Conservation (phyloP, 208 protist species). For the Acanthamoeba rhysodes region DNA sequence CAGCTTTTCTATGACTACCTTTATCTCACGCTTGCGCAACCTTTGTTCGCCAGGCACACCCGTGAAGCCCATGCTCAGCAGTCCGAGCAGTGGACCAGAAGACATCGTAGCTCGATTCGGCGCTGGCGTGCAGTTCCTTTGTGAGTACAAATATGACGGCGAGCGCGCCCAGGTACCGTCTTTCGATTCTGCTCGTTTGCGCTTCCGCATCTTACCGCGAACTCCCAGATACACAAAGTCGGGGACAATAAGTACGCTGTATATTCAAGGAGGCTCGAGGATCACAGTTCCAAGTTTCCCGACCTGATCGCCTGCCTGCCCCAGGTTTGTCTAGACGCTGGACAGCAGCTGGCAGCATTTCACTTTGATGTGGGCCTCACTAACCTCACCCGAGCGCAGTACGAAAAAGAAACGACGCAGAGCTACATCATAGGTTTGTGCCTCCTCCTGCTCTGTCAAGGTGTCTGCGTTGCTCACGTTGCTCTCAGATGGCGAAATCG, state of each 20-base stretch:
- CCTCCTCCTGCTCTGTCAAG: slow-evolving; percentile 92
- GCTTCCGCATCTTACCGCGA: neutral
- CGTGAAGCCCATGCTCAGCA: slow-evolving; percentile 47
- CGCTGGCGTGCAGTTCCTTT: slow-evolving; percentile 17
- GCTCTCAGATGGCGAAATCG: slow-evolving; percentile 96
- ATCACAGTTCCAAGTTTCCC: slow-evolving; percentile 98
- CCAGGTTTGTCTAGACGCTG: neutral
- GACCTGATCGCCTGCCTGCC: slow-evolving; percentile 94
- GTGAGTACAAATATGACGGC: slow-evolving; percentile 70
- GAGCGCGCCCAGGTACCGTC: slow-evolving; percentile 8
- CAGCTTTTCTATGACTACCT: neutral
- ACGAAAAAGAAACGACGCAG: neutral
- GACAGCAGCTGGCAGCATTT: neutral
- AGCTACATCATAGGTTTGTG: slow-evolving; percentile 83
- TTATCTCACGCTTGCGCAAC: neutral
- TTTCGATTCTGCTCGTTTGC: neutral
- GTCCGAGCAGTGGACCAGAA: slow-evolving; percentile 30
- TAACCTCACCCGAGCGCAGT: slow-evolving; percentile 39
- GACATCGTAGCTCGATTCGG: slow-evolving; percentile 41
- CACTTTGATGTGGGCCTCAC: neutral
- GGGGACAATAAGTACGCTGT: slow-evolving; percentile 92
- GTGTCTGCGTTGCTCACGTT: neutral
- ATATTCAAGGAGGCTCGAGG: slow-evolving; percentile 98
- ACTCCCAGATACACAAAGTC: slow-evolving; percentile 87
- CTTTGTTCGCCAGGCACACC: neutral